Conservation (phyloP, 345 rosid species). For the Boechera stricta region DNA sequence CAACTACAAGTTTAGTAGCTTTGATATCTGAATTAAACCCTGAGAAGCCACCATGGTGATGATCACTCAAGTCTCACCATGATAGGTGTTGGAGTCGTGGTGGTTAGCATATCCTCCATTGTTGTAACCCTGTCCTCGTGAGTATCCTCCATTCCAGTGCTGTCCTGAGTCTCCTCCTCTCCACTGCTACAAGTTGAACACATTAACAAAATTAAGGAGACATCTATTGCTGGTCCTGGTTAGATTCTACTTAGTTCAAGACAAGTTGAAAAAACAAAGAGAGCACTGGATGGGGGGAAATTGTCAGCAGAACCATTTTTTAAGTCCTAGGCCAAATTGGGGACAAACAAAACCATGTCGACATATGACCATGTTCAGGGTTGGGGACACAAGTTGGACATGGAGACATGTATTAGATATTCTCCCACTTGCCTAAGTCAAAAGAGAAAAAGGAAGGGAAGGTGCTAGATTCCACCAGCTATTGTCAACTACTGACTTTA, state of each 20-base stretch:
- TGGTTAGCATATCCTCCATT: conserved; percentile 64
- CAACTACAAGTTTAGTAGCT: conserved; percentile 39
- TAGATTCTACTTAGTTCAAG: conserved; percentile 9
- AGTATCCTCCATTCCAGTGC: conserved; percentile 81
- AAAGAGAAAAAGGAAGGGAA: conserved; percentile 8
- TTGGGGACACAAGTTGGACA: conserved; percentile 35
- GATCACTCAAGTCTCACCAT: conserved; percentile 17
- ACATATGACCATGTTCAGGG: conserved; percentile 16
- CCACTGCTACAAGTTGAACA: conserved; percentile 59
- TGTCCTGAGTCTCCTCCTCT: conserved; percentile 69
- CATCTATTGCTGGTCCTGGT: neutral
- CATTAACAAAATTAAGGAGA: neutral
- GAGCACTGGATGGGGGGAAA: conserved; percentile 6
- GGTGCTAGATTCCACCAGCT: conserved; percentile 36
- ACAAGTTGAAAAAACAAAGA: conserved; percentile 12
- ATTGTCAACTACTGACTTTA: conserved; percentile 37
- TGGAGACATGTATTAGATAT: neutral
- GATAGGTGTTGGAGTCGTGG: conserved; percentile 40
- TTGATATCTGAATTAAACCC: conserved; percentile 13
- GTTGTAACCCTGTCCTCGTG: conserved; percentile 69
- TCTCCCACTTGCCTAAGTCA: conserved; percentile 36
- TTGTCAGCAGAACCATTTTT: neutral
- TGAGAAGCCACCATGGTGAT: conserved; percentile 26
- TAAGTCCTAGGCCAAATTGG: neutral
- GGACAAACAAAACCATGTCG: conserved; percentile 7